Evolutionary conservation across 2,329 filamentous ascomycete species (phyloP).

Genomic region (Scorias spongiosa): DNA sequence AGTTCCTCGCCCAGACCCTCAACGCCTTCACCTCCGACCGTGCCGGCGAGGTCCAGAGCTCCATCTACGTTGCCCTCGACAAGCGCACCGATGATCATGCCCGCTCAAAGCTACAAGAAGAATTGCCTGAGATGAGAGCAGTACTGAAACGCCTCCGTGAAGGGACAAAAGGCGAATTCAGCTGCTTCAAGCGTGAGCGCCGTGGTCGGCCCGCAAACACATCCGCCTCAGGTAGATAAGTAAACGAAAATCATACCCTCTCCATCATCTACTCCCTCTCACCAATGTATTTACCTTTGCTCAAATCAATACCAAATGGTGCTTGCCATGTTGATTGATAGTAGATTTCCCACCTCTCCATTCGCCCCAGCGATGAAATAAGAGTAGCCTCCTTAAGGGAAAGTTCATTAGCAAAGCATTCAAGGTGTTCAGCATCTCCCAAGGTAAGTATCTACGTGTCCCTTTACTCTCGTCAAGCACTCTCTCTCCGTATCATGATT

Average conservation of each 20-base stretch:
- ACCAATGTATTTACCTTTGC: too few species aligned
- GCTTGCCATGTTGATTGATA: too few species aligned
- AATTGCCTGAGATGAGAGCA: conserved; percentile 77
- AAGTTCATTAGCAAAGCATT: too few species aligned
- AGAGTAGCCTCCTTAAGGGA: too few species aligned
- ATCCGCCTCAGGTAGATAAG: not conserved
- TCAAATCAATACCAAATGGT: too few species aligned
- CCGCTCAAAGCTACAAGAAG: conserved; percentile 61
- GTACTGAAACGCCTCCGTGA: conserved; percentile 74
- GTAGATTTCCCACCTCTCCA: too few species aligned
- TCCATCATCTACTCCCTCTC: too few species aligned
- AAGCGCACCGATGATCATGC: conserved; percentile 78
- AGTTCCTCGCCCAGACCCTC: conserved; percentile 90
- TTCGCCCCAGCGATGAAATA: too few species aligned
- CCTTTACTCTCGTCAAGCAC: too few species aligned
- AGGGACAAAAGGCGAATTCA: conserved; percentile 67
- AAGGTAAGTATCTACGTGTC: too few species aligned
- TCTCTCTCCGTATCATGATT: too few species aligned
- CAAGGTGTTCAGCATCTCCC: too few species aligned
- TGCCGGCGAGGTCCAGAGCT: conserved; percentile 65
- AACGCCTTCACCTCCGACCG: conserved; percentile 76
- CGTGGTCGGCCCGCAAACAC: not conserved
- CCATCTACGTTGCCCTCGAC: conserved; percentile 87
- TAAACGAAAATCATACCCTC: not conserved
- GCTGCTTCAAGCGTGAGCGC: conserved; percentile 17